Evolutionary conservation across 2,329 filamentous ascomycete species (phyloP), one percentile per base, ranked within the genome.

Genomic region (Ceratocystis destructans): DNA sequence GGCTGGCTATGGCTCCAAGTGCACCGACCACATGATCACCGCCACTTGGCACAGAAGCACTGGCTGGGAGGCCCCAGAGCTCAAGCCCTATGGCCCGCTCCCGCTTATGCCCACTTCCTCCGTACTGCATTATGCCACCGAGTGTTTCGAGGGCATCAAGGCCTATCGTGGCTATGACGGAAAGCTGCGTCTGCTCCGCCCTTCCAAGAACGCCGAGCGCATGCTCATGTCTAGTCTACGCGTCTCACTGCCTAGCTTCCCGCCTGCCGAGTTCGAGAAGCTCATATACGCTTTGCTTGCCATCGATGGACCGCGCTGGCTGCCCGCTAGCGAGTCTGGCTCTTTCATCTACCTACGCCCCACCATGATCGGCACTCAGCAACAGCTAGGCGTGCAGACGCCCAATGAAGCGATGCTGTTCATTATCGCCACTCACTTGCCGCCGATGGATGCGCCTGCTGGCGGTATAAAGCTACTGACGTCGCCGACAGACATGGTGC

Each of bases 11-110:
- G 79, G 82, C 73, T 83, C 80, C 69, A 77, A 84, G 73, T 83
- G 82, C 79, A 91, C 89, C 69, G 91, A 96, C 79, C 92, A 96
- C 80, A 96, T 96, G 90, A 80, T 94, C 71, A 87, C 85, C 64
- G 87, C 80, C 22, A 77, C 78, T 65, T 95, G 90, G 90, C 84
- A 80, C 44, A 76, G 75, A 25, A 73, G 77, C 55, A 73, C 76
- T 22, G 90, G 90, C 71, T 96, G 90, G 90, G 80, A 81, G 46
- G 79, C 82, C 1, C 90, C 90, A 1, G 81, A 87, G 71, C 81
- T 95, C 67, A 83, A 84, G 74, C 88, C 90, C 31, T 94, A 90
- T 75, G 88, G 88, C 0, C 87, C 89, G 10, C 78, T 96, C 64
- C 81, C 81, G 69, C 84, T 96, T 72, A 87, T 90, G 78, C 90